A percentile compares a stretch with the other conserved stretches of the same genome.
Evolutionary conservation across 2,329 filamentous ascomycete genomes (phyloP).

Genomic region (Thielaviopsis punctulata): DNA sequence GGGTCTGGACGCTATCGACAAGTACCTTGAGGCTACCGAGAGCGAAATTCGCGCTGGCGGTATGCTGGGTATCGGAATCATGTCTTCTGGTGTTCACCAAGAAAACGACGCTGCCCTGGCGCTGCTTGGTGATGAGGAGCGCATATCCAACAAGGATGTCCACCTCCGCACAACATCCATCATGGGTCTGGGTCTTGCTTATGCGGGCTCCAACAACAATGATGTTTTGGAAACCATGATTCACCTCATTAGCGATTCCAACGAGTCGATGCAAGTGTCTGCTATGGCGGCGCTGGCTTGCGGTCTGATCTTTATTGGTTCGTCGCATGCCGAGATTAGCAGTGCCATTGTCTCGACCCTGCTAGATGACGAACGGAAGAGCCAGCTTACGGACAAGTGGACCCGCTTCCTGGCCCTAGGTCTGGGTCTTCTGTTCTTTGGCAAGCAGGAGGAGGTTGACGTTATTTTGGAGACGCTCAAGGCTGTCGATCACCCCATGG

Average conservation of each 20-base stretch:
- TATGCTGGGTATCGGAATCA: slow-evolving; percentile 82
- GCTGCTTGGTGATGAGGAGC: slow-evolving; percentile 63
- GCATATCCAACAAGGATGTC: slow-evolving; percentile 61
- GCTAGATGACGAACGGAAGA: slow-evolving; percentile 80
- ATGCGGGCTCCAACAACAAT: slow-evolving; percentile 85
- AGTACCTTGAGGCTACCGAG: slow-evolving; percentile 68
- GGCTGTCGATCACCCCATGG: slow-evolving; percentile 91
- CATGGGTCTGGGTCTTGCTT: slow-evolving; percentile 89
- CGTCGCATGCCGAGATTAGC: slow-evolving; percentile 76
- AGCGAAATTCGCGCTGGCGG: slow-evolving; percentile 69
- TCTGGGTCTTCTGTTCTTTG: slow-evolving; percentile 85
- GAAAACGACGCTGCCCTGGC: slow-evolving; percentile 85
- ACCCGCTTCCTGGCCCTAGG: slow-evolving; percentile 91
- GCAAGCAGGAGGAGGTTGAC: slow-evolving; percentile 95
- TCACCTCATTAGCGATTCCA: slow-evolving; percentile 72
- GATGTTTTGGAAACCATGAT: slow-evolving; percentile 72
- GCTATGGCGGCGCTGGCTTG: slow-evolving; percentile 88
- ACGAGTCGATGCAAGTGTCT: slow-evolving; percentile 82
- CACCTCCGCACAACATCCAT: slow-evolving; percentile 69
- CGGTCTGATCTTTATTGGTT: slow-evolving; percentile 83
- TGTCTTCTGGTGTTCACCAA: slow-evolving; percentile 79
- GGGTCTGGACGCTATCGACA: slow-evolving; percentile 85
- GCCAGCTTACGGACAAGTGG: slow-evolving; percentile 94
- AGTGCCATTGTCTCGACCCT: slow-evolving; percentile 85
- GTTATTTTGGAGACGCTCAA: slow-evolving; percentile 94